A percentile compares a stretch with the other conserved stretches of the same genome.
Conservation (phyloP, 371 early-diverging fungal genomes). For the Capniomyces stellatus region DNA sequence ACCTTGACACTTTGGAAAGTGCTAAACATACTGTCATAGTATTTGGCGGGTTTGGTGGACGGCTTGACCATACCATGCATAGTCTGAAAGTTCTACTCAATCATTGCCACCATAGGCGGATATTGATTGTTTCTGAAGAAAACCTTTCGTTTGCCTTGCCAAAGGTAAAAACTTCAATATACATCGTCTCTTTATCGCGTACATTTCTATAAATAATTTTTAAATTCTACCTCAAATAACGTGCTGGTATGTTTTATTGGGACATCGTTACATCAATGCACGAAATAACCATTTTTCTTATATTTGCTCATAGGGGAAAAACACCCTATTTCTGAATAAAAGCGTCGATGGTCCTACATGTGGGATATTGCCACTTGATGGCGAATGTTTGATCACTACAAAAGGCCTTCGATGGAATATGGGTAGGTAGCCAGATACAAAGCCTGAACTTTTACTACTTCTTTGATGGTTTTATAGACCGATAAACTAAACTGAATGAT, state of each 20-base stretch:
- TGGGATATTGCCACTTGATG: constrained; percentile 70
- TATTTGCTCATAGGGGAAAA: constrained; percentile 35
- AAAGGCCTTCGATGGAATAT: constrained; percentile 74
- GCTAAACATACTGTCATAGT: constrained; percentile 75
- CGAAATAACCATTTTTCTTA: too few relatives aligned
- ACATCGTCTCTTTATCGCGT: neutral
- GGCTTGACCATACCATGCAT: constrained; percentile 78
- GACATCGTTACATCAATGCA: too few relatives aligned
- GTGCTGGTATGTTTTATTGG: too few relatives aligned
- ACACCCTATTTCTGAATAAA: constrained; percentile 39
- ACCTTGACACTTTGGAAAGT: too few relatives aligned
- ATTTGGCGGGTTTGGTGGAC: constrained; percentile 65
- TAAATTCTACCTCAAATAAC: neutral
- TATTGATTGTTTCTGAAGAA: constrained; percentile 46
- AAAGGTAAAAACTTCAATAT: neutral
- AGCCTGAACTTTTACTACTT: neutral
- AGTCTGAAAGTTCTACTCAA: constrained; percentile 51
- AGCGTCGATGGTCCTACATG: constrained; percentile 71
- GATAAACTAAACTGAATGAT: neutral
- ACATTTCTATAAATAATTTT: neutral
- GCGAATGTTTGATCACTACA: constrained; percentile 37
- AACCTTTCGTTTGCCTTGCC: constrained; percentile 47
- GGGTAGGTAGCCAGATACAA: constrained; percentile 23
- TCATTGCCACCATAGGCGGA: constrained; percentile 28
- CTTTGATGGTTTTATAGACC: neutral